Evolutionary conservation across 1,139 yeast genomes (phyloP), one percentile per base, ranked within the genome.

Genomic region (Blastobotrys persicus): DNA sequence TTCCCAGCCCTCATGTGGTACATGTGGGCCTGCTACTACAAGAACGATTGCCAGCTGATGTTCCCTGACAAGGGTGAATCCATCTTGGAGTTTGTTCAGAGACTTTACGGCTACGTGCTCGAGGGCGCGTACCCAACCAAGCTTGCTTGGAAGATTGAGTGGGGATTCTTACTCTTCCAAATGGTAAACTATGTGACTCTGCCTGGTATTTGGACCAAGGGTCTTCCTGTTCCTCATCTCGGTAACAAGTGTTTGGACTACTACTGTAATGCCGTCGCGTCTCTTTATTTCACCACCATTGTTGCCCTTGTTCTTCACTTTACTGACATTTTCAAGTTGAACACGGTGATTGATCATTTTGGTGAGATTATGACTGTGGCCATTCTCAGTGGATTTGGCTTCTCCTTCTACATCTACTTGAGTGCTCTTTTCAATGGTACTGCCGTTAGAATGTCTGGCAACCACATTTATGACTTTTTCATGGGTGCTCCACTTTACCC

Each of bases 401-500:
- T 87, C 63, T 78, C 96, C 7, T 85, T 91, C 67, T 56, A 81
- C 41, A 79, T 80, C 69, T 85, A 89, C 51, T 64, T 88, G 55
- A 70, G 70, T 57, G 78, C 89, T 44, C 69, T 64, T 19, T 44
- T 53, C 44, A 65, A 70, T 50, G 67, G 67, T 31, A 65, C 87
- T 41, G 81, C 83, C 41, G 92, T 88, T 64, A 77, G 95, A 56
- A 81, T 92, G 92, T 83, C 97, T 9, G 98, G 98, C 13, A 88
- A 86, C 69, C 85, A 79, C 62, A 70, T 91, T 57, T 92, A 91
- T 66, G 98, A 92, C 69, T 76, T 89, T 63, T 92, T 92, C 73
- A 84, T 92, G 95, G 98, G 98, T 39, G 96, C 96, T 12, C 95
- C 96, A 45, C 79, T 94, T 66, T 92, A 94, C 70, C 98, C 98